Evolutionary conservation across 2,329 filamentous ascomycete species (phyloP).

Genomic region (Aspergillus ibericus): DNA sequence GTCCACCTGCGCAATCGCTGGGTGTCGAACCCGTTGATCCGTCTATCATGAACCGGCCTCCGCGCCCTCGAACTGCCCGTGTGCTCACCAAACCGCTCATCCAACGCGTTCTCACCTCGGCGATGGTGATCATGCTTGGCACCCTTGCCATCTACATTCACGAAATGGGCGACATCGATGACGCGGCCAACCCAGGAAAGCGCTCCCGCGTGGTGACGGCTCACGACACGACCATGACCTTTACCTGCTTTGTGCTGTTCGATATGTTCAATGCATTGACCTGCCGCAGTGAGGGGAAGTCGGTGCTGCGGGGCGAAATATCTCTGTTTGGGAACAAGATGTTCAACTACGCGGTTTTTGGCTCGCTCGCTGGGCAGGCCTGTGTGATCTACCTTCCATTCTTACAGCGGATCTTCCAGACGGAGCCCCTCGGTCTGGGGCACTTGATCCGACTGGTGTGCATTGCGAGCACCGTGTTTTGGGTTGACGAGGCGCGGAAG

Average conservation of each 20-base stretch:
- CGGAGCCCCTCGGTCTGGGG: slow-evolving; percentile 72
- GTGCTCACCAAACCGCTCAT: slow-evolving; percentile 86
- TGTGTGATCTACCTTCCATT: slow-evolving; percentile 94
- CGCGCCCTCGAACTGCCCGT: slow-evolving; percentile 79
- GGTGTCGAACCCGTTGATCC: slow-evolving; percentile 94
- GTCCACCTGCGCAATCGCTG: slow-evolving; percentile 92
- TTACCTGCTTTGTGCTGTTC: slow-evolving; percentile 97
- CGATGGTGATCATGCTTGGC: slow-evolving; percentile 85
- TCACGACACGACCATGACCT: slow-evolving; percentile 98
- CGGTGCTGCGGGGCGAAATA: slow-evolving; percentile 80
- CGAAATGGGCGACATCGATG: slow-evolving; percentile 76
- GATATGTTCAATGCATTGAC: slow-evolving; percentile 99
- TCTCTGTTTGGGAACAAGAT: slow-evolving; percentile 82
- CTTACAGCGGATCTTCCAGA: slow-evolving; percentile 93
- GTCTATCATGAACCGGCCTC: slow-evolving; percentile 88
- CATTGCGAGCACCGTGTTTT: slow-evolving; percentile 88
- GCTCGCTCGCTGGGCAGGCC: slow-evolving; percentile 80
- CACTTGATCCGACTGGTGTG: slow-evolving; percentile 73
- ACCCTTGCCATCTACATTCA: slow-evolving; percentile 88
- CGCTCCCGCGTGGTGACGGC: slow-evolving; percentile 70
- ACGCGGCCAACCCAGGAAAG: slow-evolving; percentile 39
- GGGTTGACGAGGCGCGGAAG: slow-evolving; percentile 89
- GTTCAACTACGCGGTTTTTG: slow-evolving; percentile 93
- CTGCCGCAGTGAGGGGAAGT: slow-evolving; percentile 89
- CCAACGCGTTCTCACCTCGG: slow-evolving; percentile 80